Percentiles rank a stretch among this genome's conserved stretches.
These are phyloP conservation scores for Penicillium turbatum DNA, from an alignment of 495 filamentous ascomycete species.

Conservation along the genomic window DNA sequence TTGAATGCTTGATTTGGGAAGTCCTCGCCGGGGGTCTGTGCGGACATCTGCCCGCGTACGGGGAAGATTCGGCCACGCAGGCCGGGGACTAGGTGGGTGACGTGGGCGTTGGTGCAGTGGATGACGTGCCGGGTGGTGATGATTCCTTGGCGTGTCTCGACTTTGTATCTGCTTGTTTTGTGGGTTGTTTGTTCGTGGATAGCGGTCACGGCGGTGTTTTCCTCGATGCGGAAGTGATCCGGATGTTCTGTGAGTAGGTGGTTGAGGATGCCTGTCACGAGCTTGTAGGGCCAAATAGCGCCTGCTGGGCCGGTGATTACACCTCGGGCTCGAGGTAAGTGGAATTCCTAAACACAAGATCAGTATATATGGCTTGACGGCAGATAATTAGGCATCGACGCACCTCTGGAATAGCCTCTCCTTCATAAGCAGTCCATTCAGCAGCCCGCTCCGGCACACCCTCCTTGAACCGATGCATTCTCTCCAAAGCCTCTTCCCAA, in stretches of 20 bases:
- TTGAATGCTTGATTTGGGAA: slow-evolving; percentile 28
- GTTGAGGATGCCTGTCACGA: slow-evolving; percentile 63
- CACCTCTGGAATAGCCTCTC: slow-evolving; percentile 24
- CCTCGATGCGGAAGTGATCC: slow-evolving; percentile 63
- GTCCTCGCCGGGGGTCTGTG: slow-evolving; percentile 52
- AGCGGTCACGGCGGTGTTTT: slow-evolving; percentile 60
- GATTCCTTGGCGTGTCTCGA: slow-evolving; percentile 60
- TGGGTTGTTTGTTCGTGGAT: slow-evolving; percentile 20
- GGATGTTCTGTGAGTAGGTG: slow-evolving; percentile 40
- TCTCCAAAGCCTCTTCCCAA: slow-evolving; percentile 22
- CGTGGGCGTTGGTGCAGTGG: slow-evolving; percentile 77
- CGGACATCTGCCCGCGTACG: slow-evolving; percentile 56
- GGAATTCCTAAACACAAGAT: slow-evolving; percentile 23
- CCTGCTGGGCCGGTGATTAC: slow-evolving; percentile 44
- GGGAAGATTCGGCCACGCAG: slow-evolving; percentile 72
- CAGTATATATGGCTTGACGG: not conserved
- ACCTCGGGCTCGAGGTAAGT: slow-evolving; percentile 41
- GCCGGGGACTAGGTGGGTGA: slow-evolving; percentile 62
- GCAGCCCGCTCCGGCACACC: slow-evolving; percentile 29
- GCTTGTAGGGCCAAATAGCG: slow-evolving; percentile 74
- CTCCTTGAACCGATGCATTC: slow-evolving; percentile 25
- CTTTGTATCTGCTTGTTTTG: slow-evolving; percentile 16
- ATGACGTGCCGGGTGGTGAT: slow-evolving; percentile 58
- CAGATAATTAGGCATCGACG: not conserved
- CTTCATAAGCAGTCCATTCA: slow-evolving; percentile 28